These are phyloP conservation scores for Cercophora sp. DNA, from an alignment of 495 filamentous ascomycete genomes.

Conservation along the genomic window DNA sequence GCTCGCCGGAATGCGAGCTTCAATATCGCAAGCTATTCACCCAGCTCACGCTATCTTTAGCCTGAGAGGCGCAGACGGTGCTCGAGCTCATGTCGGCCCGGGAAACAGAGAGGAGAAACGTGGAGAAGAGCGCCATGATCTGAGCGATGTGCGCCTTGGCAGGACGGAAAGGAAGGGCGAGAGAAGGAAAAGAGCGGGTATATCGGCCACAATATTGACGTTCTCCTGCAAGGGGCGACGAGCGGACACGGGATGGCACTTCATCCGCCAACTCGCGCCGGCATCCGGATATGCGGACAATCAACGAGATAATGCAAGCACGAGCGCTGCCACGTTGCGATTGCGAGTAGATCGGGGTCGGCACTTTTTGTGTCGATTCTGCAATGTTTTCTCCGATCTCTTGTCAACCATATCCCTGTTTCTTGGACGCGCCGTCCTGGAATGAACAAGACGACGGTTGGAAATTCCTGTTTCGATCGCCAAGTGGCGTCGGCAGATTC, in stretches of 20 bases:
- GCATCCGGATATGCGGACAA: neutral
- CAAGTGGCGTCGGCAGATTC: neutral
- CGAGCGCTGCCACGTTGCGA: neutral
- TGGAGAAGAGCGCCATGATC: neutral
- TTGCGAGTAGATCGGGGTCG: neutral
- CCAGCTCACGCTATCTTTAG: constrained; percentile 4
- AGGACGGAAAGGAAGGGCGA: neutral
- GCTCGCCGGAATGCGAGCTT: neutral
- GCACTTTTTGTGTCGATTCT: neutral
- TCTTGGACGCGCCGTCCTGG: neutral
- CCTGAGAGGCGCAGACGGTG: neutral
- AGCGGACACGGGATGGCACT: too few relatives aligned
- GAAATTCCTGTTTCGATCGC: neutral
- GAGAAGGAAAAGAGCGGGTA: neutral
- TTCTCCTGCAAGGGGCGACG: neutral
- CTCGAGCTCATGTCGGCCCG: constrained; percentile 1
- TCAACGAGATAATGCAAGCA: neutral
- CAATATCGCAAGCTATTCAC: neutral
- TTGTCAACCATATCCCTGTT: neutral
- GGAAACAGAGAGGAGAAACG: neutral
- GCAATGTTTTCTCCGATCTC: neutral
- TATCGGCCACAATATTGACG: neutral
- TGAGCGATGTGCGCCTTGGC: neutral
- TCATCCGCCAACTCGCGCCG: neutral
- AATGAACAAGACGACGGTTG: neutral